These are phyloP conservation scores for Alternaria alternata DNA, from an alignment of 2,329 filamentous ascomycete genomes.

Conservation along the genomic window DNA sequence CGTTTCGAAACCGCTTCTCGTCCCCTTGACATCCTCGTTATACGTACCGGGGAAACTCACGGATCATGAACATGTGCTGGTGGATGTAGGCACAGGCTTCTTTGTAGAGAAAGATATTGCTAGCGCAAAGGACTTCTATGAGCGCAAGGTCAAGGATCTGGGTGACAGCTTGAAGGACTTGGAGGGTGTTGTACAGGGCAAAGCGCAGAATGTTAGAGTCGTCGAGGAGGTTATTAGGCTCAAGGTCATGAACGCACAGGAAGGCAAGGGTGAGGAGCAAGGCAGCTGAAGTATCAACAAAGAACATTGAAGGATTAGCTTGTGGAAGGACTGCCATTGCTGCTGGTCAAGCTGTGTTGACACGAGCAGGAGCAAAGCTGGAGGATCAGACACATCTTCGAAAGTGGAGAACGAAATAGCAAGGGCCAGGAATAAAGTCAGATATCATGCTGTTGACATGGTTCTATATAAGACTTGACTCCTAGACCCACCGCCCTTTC, in stretches of 20 bases:
- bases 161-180: constrained; percentile 71
- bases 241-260: constrained; percentile 48
- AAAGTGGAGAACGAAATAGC: neutral
- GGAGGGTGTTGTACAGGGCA: constrained; percentile 73
- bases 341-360: neutral
- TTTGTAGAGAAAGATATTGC: constrained; percentile 83
- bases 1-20: constrained; percentile 71
- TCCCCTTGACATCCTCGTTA: constrained; percentile 93
- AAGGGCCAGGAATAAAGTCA: neutral
- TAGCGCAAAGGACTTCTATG: constrained; percentile 73
- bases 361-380: neutral
- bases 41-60: constrained; percentile 88
- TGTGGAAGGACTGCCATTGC: neutral
- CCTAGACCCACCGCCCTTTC: neutral
- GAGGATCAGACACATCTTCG: neutral
- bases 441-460: neutral
- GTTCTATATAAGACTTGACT: neutral
- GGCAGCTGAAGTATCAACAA: constrained; percentile 24
- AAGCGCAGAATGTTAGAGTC: constrained; percentile 83
- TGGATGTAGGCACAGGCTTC: constrained; percentile 94
- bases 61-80: constrained; percentile 59
- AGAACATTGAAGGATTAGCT: neutral
- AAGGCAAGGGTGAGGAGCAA: constrained; percentile 35
- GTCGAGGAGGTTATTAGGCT: constrained; percentile 76
- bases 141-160: constrained; percentile 71